Base-by-base conservation (phyloP, 176 grass and related monocot genomes). In the Themeda triandra region DNA sequence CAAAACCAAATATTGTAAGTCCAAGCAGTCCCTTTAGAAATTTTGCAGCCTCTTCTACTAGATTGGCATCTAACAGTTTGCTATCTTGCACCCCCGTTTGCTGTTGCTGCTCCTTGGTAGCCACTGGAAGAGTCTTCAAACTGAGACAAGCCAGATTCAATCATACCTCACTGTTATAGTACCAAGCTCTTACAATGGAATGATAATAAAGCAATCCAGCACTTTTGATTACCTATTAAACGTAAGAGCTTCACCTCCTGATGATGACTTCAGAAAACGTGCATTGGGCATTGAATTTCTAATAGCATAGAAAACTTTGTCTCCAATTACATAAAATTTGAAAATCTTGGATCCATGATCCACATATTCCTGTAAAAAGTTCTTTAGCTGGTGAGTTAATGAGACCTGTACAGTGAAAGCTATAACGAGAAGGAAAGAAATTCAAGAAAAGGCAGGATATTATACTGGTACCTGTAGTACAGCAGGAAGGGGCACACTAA, bases 1-100 rank as follows among this genome's bases (percentile, higher is more conserved):
- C 96, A 81, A 98, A 98, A 29, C 96, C 96, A 90, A 98, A 98
- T 84, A 98, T 93, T 45, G 93, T 92, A 70, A 98, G 93, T 53
- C 89, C 89, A 71, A 98, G 93, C 66, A 41, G 85, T 73, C 80
- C 74, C 62, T 88, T 92, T 4, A 98, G 83, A 81, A 72, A 87
- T 44, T 83, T 89, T 65, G 96, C 89, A 51, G 93, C 91, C 29
- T 75, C 81, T 81, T 95, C 78, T 10, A 95, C 77, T 68, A 94
- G 73, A 80, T 67, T 71, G 11, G 85, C 81, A 65, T 92, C 86
- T 66, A 98, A 63, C 27, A 53, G 73, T 66, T 83, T 70, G 69
- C 35, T 53, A 60, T 73, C 80, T 23, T 84, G 75, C 79, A 11
- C 62, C 27, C 13, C 73, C 63, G 78, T 79, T 54, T 73, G 71